phyloP scores from a whole-genome alignment of 192 early-diverging fungal species.

The Allomyces macrogynus region DNA sequence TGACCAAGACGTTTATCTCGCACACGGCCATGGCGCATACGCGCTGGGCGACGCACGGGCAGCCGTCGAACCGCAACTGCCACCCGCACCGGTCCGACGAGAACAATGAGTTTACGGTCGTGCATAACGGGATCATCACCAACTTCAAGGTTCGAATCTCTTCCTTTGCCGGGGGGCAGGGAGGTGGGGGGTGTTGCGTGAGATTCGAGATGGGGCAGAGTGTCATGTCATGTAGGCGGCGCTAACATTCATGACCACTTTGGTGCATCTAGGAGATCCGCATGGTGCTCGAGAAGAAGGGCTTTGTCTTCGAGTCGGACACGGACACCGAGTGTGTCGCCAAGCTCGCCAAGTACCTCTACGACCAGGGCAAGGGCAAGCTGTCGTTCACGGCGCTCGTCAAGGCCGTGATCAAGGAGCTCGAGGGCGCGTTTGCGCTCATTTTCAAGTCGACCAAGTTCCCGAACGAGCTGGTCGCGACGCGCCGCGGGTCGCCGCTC shows the following conservation, averaged over 20 bases:
- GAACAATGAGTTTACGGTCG: constrained; percentile 78
- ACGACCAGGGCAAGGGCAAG: constrained; percentile 38
- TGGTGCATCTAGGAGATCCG: constrained; percentile 41
- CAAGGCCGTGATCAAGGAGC: constrained; percentile 93
- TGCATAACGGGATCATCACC: constrained; percentile 99
- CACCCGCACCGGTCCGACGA: constrained; percentile 92
- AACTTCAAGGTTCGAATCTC: constrained; percentile 57
- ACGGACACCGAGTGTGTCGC: constrained; percentile 97
- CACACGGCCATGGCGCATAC: constrained; percentile 96
- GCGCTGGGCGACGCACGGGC: constrained; percentile 97
- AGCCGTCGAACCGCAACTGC: constrained; percentile 78
- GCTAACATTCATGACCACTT: too few species aligned
- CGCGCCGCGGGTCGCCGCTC: constrained; percentile 92
- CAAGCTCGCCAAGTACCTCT: constrained; percentile 95
- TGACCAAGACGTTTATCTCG: constrained; percentile 58
- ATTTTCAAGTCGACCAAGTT: constrained; percentile 88
- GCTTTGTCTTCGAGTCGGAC: constrained; percentile 83
- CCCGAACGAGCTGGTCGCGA: constrained; percentile 83
- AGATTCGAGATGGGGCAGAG: too few species aligned
- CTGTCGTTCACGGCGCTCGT: constrained; percentile 76
- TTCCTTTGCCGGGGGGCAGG: too few species aligned
- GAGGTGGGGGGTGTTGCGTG: too few species aligned
- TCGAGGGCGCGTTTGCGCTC: constrained; percentile 94
- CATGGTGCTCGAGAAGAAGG: constrained; percentile 86
- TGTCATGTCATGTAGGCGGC: too few species aligned